Conservation (phyloP, 1,284 basidiomycete species). For the Tausonia pullulans region DNA sequence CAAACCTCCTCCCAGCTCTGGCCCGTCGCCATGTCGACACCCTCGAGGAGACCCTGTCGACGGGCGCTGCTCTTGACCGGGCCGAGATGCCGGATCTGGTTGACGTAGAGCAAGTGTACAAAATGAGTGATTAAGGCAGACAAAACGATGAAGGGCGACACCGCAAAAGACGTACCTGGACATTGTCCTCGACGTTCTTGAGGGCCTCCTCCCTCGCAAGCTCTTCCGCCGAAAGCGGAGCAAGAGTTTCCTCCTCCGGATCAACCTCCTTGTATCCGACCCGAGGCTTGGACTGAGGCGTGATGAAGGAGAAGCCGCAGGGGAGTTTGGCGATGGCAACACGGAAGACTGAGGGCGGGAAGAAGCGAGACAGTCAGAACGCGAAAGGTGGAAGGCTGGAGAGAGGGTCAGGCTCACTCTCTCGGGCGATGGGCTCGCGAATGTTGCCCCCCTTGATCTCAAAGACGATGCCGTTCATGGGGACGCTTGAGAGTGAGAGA, state of each 20-base stretch:
- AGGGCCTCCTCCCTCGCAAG: neutral
- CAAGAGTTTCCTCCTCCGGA: neutral
- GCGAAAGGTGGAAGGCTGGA: neutral
- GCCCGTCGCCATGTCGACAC: too few species aligned
- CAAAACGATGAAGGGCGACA: too few species aligned
- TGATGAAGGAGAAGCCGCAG: constrained; percentile 80
- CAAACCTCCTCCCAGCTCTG: too few species aligned
- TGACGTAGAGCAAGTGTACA: too few species aligned
- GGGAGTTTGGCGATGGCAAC: constrained; percentile 86
- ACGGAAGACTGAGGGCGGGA: constrained; percentile 54
- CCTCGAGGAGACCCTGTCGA: too few species aligned
- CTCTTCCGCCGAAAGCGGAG: neutral
- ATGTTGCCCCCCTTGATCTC: constrained; percentile 87
- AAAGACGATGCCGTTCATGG: constrained; percentile 84
- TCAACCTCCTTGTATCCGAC: constrained; percentile 45
- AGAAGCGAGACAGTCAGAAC: neutral
- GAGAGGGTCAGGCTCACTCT: constrained; percentile 47
- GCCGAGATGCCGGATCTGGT: too few species aligned
- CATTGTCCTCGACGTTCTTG: neutral
- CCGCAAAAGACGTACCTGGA: too few species aligned
- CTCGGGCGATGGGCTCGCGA: constrained; percentile 82
- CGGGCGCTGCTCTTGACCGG: too few species aligned
- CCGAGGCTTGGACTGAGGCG: constrained; percentile 55
- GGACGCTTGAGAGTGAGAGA: constrained; percentile 38
- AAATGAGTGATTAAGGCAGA: too few species aligned